phyloP scores from a whole-genome alignment of 2,329 filamentous ascomycete species.

The Xylaria sp. region DNA sequence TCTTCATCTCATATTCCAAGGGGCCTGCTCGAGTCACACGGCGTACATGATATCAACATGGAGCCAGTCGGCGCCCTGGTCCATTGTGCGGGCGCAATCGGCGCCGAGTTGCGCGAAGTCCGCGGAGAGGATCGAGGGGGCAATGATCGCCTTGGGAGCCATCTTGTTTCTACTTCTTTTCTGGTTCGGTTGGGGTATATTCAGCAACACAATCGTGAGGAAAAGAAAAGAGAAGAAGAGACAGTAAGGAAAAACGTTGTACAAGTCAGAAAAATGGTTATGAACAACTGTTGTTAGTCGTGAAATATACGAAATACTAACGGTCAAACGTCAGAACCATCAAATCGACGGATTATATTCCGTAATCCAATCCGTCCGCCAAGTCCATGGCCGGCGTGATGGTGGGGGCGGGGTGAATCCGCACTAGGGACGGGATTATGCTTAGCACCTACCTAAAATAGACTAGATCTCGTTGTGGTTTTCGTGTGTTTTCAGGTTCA shows the following conservation, averaged over 20 bases:
- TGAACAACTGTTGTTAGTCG: too few species aligned
- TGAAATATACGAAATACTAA: too few species aligned
- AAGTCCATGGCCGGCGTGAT: too few species aligned
- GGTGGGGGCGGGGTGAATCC: not conserved
- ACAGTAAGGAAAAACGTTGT: not conserved
- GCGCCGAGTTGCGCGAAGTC: conserved; percentile 87
- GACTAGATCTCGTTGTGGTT: too few species aligned
- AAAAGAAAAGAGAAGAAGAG: too few species aligned
- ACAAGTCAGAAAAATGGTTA: too few species aligned
- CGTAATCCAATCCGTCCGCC: too few species aligned
- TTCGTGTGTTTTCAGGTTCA: too few species aligned
- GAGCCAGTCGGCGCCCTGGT: conserved; percentile 83
- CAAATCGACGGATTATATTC: too few species aligned
- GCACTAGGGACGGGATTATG: not conserved
- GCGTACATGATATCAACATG: conserved; percentile 84
- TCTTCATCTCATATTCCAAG: not conserved
- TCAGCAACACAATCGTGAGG: too few species aligned
- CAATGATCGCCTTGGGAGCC: conserved; percentile 89
- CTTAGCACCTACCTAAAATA: too few species aligned
- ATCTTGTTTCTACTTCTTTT: conserved; percentile 42
- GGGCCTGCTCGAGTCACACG: not conserved
- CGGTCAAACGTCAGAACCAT: too few species aligned
- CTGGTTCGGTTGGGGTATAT: not conserved
- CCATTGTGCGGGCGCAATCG: conserved; percentile 82
- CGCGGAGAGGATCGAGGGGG: conserved; percentile 94